Base-by-base conservation (phyloP, 345 rosid genomes). In the Eutrema japonicum region DNA sequence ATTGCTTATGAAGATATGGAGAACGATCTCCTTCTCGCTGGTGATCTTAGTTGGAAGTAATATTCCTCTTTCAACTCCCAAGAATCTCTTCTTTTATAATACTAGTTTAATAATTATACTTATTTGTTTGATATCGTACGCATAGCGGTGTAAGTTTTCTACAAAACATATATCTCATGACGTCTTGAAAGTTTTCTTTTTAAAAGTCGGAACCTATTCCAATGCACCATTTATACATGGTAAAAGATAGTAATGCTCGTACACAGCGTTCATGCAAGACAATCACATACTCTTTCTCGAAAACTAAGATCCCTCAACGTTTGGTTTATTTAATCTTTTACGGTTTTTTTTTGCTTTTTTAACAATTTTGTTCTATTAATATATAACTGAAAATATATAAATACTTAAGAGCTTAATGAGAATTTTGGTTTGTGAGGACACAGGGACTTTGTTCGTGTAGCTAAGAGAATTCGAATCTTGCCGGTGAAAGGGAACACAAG, bases 391-490 rank as follows among this genome's bases (percentile, higher is more conserved):
- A 42, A 32, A 16, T 68, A 30, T 54, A 43, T 43, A 35, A 33
- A 35, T 11, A 70, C 12, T 30, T 52, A n/a, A 58, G 45, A 46
- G 29, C 59, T 58, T 68, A 59, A 75, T 36, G 50, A 60, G 36
- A 50, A 13, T n/a, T 22, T 41, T 67, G 48, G 68, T 29, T 61
- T 61, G 40, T 48, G 71, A 43, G 10, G 29, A 70, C 64, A 74
- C 67, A 92, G 98, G 83, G 98, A 92, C 72, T 92, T 92, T 71
- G 91, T 92, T 35, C 91, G 95, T 1, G 98, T 92, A 73, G 98
- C 93, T 0, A 92, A 86, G 84, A 87, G 98, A 72, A 92, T 90
- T 61, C 82, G 98, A 78, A 90, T 92, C 78, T 68, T 92, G 74
- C 96, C 98, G 46, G 91, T 68, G 64, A 92, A 90, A 79, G 76